phyloP scores from a whole-genome alignment of 2,329 filamentous ascomycete genomes.

The Xylariaceae sp. region DNA sequence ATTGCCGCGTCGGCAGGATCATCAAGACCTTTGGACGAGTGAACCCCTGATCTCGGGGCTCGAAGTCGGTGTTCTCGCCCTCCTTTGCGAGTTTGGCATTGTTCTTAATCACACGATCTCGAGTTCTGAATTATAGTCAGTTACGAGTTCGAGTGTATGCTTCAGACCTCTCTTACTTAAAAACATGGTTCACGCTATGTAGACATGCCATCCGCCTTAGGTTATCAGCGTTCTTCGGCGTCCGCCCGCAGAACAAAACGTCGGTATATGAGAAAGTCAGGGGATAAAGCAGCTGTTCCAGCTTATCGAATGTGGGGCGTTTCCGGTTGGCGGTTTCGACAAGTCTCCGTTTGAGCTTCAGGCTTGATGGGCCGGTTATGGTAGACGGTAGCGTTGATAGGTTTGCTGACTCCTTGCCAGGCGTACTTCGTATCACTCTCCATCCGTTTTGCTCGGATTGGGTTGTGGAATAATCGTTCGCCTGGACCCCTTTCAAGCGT shows the following conservation, averaged over 20 bases:
- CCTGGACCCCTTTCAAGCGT: constrained; percentile 54
- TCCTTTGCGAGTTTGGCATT: constrained; percentile 76
- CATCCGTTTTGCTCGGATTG: constrained; percentile 51
- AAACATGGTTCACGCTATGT: constrained; percentile 87
- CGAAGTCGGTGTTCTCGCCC: constrained; percentile 64
- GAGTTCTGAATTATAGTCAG: constrained; percentile 56
- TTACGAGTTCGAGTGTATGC: constrained; percentile 17
- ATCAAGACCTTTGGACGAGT: constrained; percentile 92
- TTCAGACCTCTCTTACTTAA: constrained; percentile 62
- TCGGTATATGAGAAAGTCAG: constrained; percentile 83
- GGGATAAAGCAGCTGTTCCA: constrained; percentile 68
- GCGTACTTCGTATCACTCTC: constrained; percentile 51
- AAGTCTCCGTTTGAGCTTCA: constrained; percentile 74
- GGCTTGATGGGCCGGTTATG: constrained; percentile 45
- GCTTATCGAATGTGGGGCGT: constrained; percentile 58
- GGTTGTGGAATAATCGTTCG: constrained; percentile 54
- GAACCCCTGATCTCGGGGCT: constrained; percentile 91
- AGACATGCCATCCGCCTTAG: constrained; percentile 75
- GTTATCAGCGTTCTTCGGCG: constrained; percentile 65
- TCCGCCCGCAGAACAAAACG: constrained; percentile 74
- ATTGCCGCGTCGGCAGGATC: constrained; percentile 84
- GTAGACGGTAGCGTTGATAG: constrained; percentile 40
- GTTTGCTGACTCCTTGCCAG: constrained; percentile 43
- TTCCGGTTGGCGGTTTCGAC: constrained; percentile 56
- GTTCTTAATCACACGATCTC: constrained; percentile 90